A percentile compares a stretch with the other conserved stretches of the same genome.
Conservation (phyloP, 202 grass and related monocot species). For the Panicum virgatum region DNA sequence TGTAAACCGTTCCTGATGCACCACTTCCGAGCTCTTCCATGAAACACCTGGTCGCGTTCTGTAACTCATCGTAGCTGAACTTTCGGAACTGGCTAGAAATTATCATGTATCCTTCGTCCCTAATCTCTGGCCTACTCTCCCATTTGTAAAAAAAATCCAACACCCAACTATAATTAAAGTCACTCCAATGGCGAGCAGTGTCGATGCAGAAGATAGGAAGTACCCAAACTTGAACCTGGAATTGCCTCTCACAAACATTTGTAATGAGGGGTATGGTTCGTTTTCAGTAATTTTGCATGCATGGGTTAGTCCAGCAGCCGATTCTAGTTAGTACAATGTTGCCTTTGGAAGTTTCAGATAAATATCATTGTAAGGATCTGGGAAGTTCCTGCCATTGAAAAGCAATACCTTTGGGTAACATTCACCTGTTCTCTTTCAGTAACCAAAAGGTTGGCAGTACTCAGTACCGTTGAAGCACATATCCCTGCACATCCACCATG, state of each 20-base stretch:
- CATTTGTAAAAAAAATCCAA: constrained; percentile 44
- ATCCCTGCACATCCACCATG: background rate
- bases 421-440: constrained; percentile 28
- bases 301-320: background rate
- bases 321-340: background rate
- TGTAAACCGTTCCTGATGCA: constrained; percentile 59
- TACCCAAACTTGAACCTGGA: constrained; percentile 41
- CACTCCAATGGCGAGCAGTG: constrained; percentile 44
- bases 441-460: constrained; percentile 58
- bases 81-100: constrained; percentile 55
- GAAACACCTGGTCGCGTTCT: constrained; percentile 51
- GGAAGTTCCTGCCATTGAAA: constrained; percentile 49
- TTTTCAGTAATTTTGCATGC: constrained; percentile 26
- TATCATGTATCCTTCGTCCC: constrained; percentile 43
- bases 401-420: constrained; percentile 54
- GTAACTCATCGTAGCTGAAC: constrained; percentile 64
- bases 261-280: background rate
- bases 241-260: background rate
- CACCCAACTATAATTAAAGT: constrained; percentile 29
- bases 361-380: constrained; percentile 24
- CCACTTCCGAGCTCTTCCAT: constrained; percentile 52
- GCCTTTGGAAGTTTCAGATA: constrained; percentile 49
- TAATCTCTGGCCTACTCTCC: constrained; percentile 5
- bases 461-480: constrained; percentile 30
- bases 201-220: constrained; percentile 47